Evolutionary conservation across 2,329 filamentous ascomycete species (phyloP), one percentile per base, ranked within the genome.

Genomic region (Paraconiothyrium sp.): DNA sequence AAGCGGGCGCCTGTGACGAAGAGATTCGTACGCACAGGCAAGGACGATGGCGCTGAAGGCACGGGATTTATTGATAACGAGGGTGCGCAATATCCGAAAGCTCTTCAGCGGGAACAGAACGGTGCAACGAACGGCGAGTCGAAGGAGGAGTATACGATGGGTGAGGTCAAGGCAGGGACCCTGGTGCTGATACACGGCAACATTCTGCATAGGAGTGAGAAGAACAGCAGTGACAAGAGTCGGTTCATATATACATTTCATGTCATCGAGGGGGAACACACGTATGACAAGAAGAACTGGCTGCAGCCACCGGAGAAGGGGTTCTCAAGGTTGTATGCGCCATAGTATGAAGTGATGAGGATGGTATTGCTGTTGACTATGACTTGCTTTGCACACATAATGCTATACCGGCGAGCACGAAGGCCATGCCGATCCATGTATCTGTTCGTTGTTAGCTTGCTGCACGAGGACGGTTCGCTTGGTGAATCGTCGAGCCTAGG

Each of bases 201-300:
- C 79, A 81, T 97, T 70, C 77, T 98, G 81, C 95, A 99, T 80
- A 97, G 97, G 87, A 97, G 94, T 76, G 93, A 97, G 86, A 92
- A 87, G 84, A 99, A 99, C 77, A 85, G 87, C 59, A 97, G 94
- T 76, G 80, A 85, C 66, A 94, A 92, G 83, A 93, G 94, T 24
- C 85, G 94, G 67, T 96, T 95, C 76, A 97, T 97, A 57, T 99
- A 98, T 80, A 98, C 95, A 0, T 99, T 98, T 78, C 95, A 99
- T 82, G 88, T 97, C 60, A 98, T 98, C 73, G 95, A 98, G 81
- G 92, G 91, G 0, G 86, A 90, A 22, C 83, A 89, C 47, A 83
- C 82, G 58, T 99, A 98, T 78, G 95, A 98, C 79, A 86, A 86
- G 80, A 85, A 85, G 79, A 99, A 99, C 80, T 98, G 95, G 95